Evolutionary conservation across 2,329 filamentous ascomycete species (phyloP).

Genomic region (Alternaria longipes): DNA sequence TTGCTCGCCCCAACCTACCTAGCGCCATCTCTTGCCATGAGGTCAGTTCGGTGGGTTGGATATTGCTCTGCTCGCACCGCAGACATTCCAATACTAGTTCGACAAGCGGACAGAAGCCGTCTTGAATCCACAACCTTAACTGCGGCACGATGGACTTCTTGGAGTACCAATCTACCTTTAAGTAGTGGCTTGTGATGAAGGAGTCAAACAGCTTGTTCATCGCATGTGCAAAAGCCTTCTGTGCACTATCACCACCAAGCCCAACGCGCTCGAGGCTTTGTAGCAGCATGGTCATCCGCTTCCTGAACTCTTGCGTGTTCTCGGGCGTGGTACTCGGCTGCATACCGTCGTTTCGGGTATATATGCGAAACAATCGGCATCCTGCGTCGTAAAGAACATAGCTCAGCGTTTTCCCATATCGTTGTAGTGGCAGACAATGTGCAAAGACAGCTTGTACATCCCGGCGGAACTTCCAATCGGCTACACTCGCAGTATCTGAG

Average conservation of each 20-base stretch:
- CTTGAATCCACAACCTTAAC: constrained; percentile 73
- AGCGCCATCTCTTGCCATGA: constrained; percentile 77
- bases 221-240: constrained; percentile 75
- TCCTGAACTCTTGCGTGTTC: constrained; percentile 50
- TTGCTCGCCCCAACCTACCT: constrained; percentile 71
- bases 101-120: constrained; percentile 71
- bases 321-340: constrained; percentile 28
- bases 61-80: constrained; percentile 37
- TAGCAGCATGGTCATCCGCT: constrained; percentile 65
- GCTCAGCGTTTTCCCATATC: constrained; percentile 64
- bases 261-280: constrained; percentile 71
- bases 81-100: constrained; percentile 65
- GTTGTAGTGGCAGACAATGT: constrained; percentile 65
- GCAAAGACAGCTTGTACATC: constrained; percentile 72
- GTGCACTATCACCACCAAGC: constrained; percentile 73
- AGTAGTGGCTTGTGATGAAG: constrained; percentile 69
- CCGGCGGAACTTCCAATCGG: constrained; percentile 61
- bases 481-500: constrained; percentile 26
- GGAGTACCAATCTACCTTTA: constrained; percentile 66
- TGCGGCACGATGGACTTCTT: constrained; percentile 66
- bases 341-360: constrained; percentile 39
- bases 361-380: constrained; percentile 56
- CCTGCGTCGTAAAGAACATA: constrained; percentile 65
- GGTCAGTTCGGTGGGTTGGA: constrained; percentile 60
- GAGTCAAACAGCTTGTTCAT: constrained; percentile 72